A percentile compares a stretch with the other conserved stretches of the same genome.
These are phyloP conservation scores for Penicillium sp. DNA, from an alignment of 2,329 filamentous ascomycete genomes.

Conservation along the genomic window DNA sequence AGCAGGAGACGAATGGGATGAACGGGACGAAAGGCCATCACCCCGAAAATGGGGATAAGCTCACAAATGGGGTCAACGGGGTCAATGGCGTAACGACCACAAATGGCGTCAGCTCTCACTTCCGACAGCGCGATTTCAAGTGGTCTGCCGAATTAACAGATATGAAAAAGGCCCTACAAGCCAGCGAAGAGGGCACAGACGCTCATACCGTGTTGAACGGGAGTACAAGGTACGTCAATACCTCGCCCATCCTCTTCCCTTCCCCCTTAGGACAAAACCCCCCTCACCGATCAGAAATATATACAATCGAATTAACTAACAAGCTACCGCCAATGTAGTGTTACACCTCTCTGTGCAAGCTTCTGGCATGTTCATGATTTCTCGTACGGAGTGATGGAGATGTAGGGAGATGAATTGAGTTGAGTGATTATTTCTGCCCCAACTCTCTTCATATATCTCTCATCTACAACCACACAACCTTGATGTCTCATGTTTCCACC, in stretches of 20 bases:
- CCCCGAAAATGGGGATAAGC: neutral
- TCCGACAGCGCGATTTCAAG: conserved; percentile 82
- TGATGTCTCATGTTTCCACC: too few species aligned
- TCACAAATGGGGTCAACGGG: neutral
- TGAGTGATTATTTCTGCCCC: too few species aligned
- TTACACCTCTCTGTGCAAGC: conserved; percentile 87
- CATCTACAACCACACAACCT: too few species aligned
- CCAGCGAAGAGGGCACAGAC: conserved; percentile 78
- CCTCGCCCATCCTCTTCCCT: neutral
- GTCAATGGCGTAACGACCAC: conserved; percentile 7
- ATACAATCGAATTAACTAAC: neutral
- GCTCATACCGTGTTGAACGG: conserved; percentile 88
- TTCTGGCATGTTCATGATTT: conserved; percentile 76
- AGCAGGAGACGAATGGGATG: conserved; percentile 43
- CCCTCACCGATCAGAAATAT: neutral
- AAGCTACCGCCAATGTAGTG: conserved; percentile 54
- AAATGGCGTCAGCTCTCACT: conserved; percentile 37
- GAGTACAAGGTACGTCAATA: conserved; percentile 68
- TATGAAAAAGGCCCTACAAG: conserved; percentile 80
- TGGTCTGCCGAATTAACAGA: conserved; percentile 85
- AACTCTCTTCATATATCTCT: too few species aligned
- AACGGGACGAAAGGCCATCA: conserved; percentile 5
- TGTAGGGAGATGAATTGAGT: too few species aligned
- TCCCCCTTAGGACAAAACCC: neutral
- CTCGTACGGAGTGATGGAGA: neutral